phyloP scores from a whole-genome alignment of 106 monocot species.

The Allium fistulosum region DNA sequence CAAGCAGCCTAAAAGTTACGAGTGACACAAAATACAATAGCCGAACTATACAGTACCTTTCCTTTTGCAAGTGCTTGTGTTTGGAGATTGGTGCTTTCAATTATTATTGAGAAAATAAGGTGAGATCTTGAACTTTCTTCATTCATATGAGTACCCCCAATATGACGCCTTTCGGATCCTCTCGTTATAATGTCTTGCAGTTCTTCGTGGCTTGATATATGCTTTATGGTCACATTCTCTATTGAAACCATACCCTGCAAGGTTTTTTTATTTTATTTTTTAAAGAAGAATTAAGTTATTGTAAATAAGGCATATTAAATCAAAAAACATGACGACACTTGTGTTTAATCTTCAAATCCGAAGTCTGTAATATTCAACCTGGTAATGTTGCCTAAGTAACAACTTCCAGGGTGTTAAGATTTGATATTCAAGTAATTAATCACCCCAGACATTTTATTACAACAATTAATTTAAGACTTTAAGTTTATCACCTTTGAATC shows the following conservation, averaged over 20 bases:
- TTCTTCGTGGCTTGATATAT: conserved; percentile 79
- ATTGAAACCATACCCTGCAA: conserved; percentile 88
- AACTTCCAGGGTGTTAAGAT: no score
- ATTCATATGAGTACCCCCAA: conserved; percentile 88
- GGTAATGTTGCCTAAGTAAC: no score
- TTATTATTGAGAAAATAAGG: conserved; percentile 79
- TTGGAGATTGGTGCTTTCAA: conserved; percentile 96
- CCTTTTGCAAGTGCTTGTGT: conserved; percentile 82
- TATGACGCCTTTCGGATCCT: conserved; percentile 83
- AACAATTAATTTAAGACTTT: no score
- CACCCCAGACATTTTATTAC: no score
- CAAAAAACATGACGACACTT: no score
- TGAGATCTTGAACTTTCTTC: conserved; percentile 99
- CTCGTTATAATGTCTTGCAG: conserved; percentile 45
- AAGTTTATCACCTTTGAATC: conserved; percentile 65
- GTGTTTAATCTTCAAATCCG: no score
- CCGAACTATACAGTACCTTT: conserved; percentile 44
- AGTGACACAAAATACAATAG: no score
- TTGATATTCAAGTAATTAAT: no score
- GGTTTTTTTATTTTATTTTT: not conserved
- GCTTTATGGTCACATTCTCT: conserved; percentile 74
- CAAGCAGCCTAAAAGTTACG: not conserved
- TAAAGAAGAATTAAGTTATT: no score
- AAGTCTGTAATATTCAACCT: no score
- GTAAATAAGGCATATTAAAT: no score